Evolutionary conservation across 1,284 basidiomycete species (phyloP).

Genomic region (Calocybe gambosa): DNA sequence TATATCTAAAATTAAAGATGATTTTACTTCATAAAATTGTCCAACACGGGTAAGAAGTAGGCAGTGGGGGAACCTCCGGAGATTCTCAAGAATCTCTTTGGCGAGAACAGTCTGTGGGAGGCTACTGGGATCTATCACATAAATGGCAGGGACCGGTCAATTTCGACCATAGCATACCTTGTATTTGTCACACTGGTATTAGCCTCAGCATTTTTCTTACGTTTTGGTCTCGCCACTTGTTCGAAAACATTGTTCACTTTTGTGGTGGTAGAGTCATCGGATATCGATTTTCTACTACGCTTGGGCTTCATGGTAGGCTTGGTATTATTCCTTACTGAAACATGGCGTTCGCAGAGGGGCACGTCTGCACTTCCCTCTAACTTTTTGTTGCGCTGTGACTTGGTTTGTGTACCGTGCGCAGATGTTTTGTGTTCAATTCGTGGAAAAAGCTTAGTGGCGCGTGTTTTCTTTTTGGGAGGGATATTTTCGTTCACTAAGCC

Average conservation of each 20-base stretch:
- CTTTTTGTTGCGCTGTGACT: not conserved
- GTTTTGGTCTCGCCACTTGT: slow-evolving; percentile 1
- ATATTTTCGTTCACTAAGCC: not conserved
- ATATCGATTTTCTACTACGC: slow-evolving; percentile 10
- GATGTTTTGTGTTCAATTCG: not conserved
- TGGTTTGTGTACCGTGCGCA: not conserved
- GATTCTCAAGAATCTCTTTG: slow-evolving; percentile 64
- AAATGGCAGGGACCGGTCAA: not conserved
- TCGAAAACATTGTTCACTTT: not conserved
- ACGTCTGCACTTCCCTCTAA: not conserved
- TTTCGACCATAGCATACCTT: slow-evolving; percentile 2
- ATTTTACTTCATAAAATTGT: slow-evolving; percentile 88
- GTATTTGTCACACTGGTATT: not conserved
- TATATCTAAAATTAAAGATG: not conserved
- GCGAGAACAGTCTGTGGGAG: slow-evolving; percentile 55
- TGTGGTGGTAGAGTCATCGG: not conserved
- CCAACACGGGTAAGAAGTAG: slow-evolving; percentile 88
- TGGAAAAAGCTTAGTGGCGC: not conserved
- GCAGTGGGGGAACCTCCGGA: slow-evolving; percentile 78
- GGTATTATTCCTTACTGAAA: not conserved
- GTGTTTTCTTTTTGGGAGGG: slow-evolving; percentile 3
- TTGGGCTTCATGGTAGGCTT: slow-evolving; percentile 5
- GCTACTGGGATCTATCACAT: slow-evolving; percentile 8
- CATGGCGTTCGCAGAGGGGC: not conserved
- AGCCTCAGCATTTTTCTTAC: slow-evolving; percentile 3